These are phyloP conservation scores for Penicillium sp. DNA, from an alignment of 2,329 filamentous ascomycete genomes.

Conservation along the genomic window DNA sequence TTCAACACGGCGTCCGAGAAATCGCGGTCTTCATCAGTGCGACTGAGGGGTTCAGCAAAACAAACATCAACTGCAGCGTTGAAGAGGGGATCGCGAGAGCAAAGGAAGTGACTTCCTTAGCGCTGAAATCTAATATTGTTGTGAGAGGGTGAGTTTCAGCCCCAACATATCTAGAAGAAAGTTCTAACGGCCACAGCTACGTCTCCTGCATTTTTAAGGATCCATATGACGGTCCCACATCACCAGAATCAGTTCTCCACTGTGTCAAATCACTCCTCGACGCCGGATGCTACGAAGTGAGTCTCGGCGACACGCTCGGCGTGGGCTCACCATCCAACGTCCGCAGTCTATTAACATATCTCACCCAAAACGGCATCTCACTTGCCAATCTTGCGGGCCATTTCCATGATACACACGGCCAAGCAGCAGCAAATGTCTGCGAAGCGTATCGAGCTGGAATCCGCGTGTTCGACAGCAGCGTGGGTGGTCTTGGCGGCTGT, in stretches of 20 bases:
- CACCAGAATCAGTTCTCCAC: slow-evolving; percentile 52
- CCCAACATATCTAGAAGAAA: not conserved
- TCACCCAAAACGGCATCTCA: slow-evolving; percentile 56
- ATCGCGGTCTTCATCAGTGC: slow-evolving; percentile 46
- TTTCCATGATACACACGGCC: slow-evolving; percentile 87
- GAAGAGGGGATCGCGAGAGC: slow-evolving; percentile 39
- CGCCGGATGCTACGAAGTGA: slow-evolving; percentile 88
- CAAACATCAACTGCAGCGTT: slow-evolving; percentile 45
- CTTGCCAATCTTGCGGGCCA: slow-evolving; percentile 75
- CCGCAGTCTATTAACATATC: slow-evolving; percentile 31
- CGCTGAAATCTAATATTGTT: slow-evolving; percentile 26
- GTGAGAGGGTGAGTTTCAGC: slow-evolving; percentile 34
- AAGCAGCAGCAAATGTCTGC: slow-evolving; percentile 79
- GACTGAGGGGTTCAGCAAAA: slow-evolving; percentile 44
- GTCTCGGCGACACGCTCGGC: slow-evolving; percentile 85
- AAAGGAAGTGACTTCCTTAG: slow-evolving; percentile 31
- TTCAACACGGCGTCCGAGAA: slow-evolving; percentile 35
- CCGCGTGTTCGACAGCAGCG: slow-evolving; percentile 75
- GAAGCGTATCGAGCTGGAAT: slow-evolving; percentile 77
- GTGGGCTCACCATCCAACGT: slow-evolving; percentile 66
- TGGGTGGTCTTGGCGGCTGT: slow-evolving; percentile 79
- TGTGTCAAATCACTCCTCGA: slow-evolving; percentile 66
- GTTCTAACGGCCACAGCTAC: not conserved
- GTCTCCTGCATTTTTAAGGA: slow-evolving; percentile 46
- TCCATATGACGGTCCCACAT: slow-evolving; percentile 55